A percentile compares a stretch with the other conserved stretches of the same genome.
Evolutionary conservation across 176 grass and related monocot genomes (phyloP).

Genomic region (Avena sativa): DNA sequence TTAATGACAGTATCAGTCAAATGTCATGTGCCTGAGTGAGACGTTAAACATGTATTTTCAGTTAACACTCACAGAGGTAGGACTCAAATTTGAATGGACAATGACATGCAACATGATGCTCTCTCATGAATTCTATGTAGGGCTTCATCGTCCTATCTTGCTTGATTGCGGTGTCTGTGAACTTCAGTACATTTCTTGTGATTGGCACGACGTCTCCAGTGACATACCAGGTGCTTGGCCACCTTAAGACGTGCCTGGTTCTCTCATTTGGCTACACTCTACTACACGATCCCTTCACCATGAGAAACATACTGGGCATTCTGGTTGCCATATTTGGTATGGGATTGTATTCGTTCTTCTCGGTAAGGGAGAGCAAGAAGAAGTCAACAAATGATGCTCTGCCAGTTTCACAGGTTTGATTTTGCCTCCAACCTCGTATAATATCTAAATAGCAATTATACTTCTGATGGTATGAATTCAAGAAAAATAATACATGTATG

Average conservation of each 20-base stretch:
- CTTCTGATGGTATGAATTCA: constrained; percentile 17
- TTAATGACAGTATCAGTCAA: constrained; percentile 21
- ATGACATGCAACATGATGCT: constrained; percentile 36
- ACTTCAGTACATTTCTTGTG: constrained; percentile 99
- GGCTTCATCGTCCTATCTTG: constrained; percentile 96
- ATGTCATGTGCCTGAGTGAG: constrained; percentile 23
- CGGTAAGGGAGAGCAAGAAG: constrained; percentile 87
- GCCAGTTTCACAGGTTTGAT: constrained; percentile 85
- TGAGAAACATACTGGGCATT: constrained; percentile 86
- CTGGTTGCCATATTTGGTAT: constrained; percentile 95
- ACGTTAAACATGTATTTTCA: neutral
- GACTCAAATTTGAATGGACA: constrained; percentile 11
- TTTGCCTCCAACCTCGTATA: constrained; percentile 24
- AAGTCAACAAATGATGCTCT: constrained; percentile 79
- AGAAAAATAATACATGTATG: neutral
- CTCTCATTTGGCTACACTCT: constrained; percentile 98
- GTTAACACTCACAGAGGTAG: constrained; percentile 16
- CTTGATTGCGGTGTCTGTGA: constrained; percentile 96
- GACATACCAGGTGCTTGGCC: constrained; percentile 97
- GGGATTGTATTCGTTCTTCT: constrained; percentile 90
- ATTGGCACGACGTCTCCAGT: constrained; percentile 97
- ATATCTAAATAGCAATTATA: constrained; percentile 23
- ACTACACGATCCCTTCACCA: constrained; percentile 84
- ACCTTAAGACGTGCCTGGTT: constrained; percentile 97
- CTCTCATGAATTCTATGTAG: constrained; percentile 57